phyloP scores from a whole-genome alignment of 2,329 filamentous ascomycete genomes.

The Elsinoe arachidis region DNA sequence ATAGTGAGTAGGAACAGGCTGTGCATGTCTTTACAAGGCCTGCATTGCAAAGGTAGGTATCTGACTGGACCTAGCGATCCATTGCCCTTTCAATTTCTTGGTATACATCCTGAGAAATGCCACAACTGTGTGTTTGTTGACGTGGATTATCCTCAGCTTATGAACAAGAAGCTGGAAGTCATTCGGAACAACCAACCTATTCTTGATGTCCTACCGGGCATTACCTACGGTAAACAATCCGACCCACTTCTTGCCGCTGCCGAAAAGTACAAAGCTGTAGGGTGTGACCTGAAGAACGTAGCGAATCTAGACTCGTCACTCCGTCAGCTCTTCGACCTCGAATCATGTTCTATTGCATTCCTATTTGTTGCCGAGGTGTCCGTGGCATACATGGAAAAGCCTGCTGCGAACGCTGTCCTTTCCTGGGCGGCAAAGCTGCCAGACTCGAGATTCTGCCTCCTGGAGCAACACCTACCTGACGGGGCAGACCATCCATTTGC shows the following conservation, averaged over 20 bases:
- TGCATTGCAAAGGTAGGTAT: not conserved
- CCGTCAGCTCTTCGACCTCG: slow-evolving; percentile 48
- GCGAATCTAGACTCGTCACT: slow-evolving; percentile 52
- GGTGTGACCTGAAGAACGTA: slow-evolving; percentile 69
- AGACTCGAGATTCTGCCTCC: slow-evolving; percentile 68
- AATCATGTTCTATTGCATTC: slow-evolving; percentile 47
- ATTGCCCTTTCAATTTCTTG: slow-evolving; percentile 73
- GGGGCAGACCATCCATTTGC: slow-evolving; percentile 75
- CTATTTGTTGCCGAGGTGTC: slow-evolving; percentile 86
- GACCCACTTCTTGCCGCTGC: slow-evolving; percentile 51
- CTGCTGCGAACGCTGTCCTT: slow-evolving; percentile 65
- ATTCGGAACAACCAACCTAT: slow-evolving; percentile 58
- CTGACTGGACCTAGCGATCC: slow-evolving; percentile 56
- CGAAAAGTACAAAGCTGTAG: slow-evolving; percentile 66
- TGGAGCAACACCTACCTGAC: slow-evolving; percentile 79
- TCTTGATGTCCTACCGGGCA: slow-evolving; percentile 37
- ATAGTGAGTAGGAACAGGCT: slow-evolving; percentile 54
- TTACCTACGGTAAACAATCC: slow-evolving; percentile 23
- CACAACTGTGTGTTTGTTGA: slow-evolving; percentile 63
- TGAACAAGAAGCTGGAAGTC: slow-evolving; percentile 61
- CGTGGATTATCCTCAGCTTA: slow-evolving; percentile 75
- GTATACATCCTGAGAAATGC: slow-evolving; percentile 53
- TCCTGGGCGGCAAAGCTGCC: slow-evolving; percentile 65
- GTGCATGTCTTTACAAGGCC: not conserved
- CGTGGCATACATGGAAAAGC: slow-evolving; percentile 76